Base-by-base conservation (phyloP, 495 filamentous ascomycete species). In the Chaetomidium leptoderma region DNA sequence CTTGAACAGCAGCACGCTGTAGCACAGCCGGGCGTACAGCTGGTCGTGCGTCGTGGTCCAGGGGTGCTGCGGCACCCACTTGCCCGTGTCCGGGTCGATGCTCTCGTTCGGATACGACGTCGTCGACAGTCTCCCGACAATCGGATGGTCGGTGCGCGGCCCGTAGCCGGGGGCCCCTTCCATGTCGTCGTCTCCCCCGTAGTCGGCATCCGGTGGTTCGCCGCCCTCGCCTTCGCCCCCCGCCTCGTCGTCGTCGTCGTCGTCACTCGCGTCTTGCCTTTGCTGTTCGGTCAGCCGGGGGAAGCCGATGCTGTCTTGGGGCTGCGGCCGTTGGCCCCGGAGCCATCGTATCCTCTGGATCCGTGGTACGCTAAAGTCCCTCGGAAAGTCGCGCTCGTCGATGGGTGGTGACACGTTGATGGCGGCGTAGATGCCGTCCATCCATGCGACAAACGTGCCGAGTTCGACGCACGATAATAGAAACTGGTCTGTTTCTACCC, bases 351-450 rank as follows among this genome's bases (percentile, higher is more conserved):
- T 70, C 55, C 75, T 64, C 48, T 74, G 72, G n/a, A 76, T 66
- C 0, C 75, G 66, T 11, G 76, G 72, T 39, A 76, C 71, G 67
- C 81, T 84, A 58, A 78, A 76, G 57, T 80, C 80, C 9, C 77
- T 66, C 0, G 83, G 83, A 39, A 83, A 73, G 66, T 78, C 67
- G 77, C 76, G 30, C 82, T 89, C 70, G 77, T 86, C 4, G 70
- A 78, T 45, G 64, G 88, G 55, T 82, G 87, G 67, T 81, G 90
- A 19, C 63, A 87, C 44, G 75, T 80, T 55, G 79, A 81, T 37
- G 81, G 85, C 10, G 81, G 83, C 40, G 80, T 92, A 63, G 78
- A 91, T 70, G 76, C 80, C 5, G 71, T 92, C 47, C 0, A 87
- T 65, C 80, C 85, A 83, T 16, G 71, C 71, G 50, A 84, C 69